These are phyloP conservation scores for Arthrobotrys sinensis DNA, from an alignment of 2,329 filamentous ascomycete species.

Conservation along the genomic window DNA sequence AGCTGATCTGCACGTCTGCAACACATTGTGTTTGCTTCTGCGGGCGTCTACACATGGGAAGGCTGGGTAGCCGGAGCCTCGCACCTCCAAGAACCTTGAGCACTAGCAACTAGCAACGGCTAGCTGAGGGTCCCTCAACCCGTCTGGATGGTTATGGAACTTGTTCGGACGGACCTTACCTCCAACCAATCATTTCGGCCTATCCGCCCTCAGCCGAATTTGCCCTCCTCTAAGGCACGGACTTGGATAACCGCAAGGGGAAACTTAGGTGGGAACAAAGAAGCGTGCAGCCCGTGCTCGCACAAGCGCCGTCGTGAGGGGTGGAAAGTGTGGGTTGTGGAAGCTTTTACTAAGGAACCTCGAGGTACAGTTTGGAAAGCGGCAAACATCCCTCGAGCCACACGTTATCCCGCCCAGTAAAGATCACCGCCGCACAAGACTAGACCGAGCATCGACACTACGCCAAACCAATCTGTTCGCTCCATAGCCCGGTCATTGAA, in stretches of 20 bases:
- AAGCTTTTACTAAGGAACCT: slow-evolving; percentile 27
- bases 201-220: slow-evolving; percentile 32
- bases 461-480: slow-evolving; percentile 30
- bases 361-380: slow-evolving; percentile 24
- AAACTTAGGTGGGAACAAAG: slow-evolving; percentile 9
- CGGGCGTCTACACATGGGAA: background rate
- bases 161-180: slow-evolving; percentile 19
- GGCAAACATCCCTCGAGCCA: slow-evolving; percentile 27
- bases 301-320: background rate
- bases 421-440: slow-evolving; percentile 30
- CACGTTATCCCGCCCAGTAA: slow-evolving; percentile 14
- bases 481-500: slow-evolving; percentile 28
- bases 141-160: background rate
- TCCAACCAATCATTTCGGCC: slow-evolving; percentile 40
- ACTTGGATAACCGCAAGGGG: slow-evolving; percentile 41
- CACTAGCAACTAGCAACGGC: background rate
- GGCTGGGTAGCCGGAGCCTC: background rate
- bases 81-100: background rate
- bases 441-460: slow-evolving; percentile 8
- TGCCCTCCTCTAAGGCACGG: slow-evolving; percentile 47
- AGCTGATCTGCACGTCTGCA: background rate
- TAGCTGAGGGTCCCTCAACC: background rate
- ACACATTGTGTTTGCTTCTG: slow-evolving; percentile 26
- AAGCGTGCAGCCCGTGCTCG: slow-evolving; percentile 28
- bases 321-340: slow-evolving; percentile 17